Evolutionary conservation across 768 basidiomycete genomes (phyloP).

Genomic region (Tulasnella sp.): DNA sequence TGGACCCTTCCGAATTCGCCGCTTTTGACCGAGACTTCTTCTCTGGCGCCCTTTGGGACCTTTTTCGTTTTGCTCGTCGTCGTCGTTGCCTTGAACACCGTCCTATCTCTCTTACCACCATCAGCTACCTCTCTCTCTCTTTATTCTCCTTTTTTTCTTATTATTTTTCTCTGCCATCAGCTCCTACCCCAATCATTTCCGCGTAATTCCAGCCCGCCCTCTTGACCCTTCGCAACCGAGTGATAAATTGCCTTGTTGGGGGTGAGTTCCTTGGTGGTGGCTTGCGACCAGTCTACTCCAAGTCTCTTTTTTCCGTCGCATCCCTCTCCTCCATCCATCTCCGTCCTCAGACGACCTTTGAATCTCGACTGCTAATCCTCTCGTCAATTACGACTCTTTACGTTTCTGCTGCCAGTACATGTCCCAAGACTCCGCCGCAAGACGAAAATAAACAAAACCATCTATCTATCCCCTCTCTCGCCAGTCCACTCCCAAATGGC

Average conservation of each 20-base stretch:
- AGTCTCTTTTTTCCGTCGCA: not conserved
- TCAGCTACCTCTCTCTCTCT: not conserved
- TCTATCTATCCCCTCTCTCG: not conserved
- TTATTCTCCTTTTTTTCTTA: not conserved
- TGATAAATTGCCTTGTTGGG: slow-evolving; percentile 18
- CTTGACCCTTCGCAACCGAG: slow-evolving; percentile 19
- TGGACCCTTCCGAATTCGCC: slow-evolving; percentile 9
- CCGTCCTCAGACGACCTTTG: not conserved
- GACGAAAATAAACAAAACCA: not conserved
- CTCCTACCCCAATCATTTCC: not conserved
- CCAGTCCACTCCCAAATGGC: not conserved
- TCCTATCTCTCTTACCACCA: not conserved
- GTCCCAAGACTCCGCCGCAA: not conserved
- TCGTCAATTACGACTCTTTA: not conserved
- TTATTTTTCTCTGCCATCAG: not conserved
- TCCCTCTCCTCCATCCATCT: not conserved
- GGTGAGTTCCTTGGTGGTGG: not conserved
- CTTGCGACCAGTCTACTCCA: not conserved
- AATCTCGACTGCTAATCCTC: slow-evolving; percentile 4
- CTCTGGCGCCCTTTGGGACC: slow-evolving; percentile 1
- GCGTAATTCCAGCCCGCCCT: slow-evolving; percentile 1
- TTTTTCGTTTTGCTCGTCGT: slow-evolving; percentile 10
- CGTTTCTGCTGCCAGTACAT: not conserved
- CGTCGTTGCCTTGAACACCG: not conserved
- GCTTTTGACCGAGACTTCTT: not conserved